Evolutionary conservation across 2,329 filamentous ascomycete species (phyloP), one percentile per base, ranked within the genome.

Genomic region (Stylonectria norvegica): DNA sequence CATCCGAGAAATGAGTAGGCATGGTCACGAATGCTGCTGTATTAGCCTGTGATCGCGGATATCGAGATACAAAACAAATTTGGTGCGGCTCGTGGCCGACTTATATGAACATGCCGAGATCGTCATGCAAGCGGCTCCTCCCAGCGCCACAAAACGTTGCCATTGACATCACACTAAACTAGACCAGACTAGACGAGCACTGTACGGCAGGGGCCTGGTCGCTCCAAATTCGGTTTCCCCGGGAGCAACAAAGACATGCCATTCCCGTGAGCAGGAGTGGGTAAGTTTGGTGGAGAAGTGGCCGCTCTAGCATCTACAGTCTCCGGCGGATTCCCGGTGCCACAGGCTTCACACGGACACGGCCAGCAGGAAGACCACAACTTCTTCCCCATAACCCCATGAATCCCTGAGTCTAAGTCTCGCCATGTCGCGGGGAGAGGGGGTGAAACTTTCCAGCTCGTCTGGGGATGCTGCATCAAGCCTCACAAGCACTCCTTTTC

Each of bases 1-100:
- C 66, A 10, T 65, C 56, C 4, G 62, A 58, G 41, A 65, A 63
- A 20, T 64, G 62, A 32, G 54, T 53, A 15, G 59, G 51, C 59
- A 63, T 63, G n/a, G 18, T 48, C 39, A 16, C 6, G 12, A 37
- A 27, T n/a, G n/a, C n/a, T n/a, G n/a, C n/a, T n/a, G 12, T 29
- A 32, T 27, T 19, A 30, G 14, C 5, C 8, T 20, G 22, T 29
- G 23, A 19, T 14, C 40, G 20, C 27, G 15, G 5, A 35, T 31
- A n/a, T 20, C 17, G 22, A 11, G 8, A 11, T 7, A 15, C 18
- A 31, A 5, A 3, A 36, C 28, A 23, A 33, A 36, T 16, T 16
- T 16, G 20, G 19, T 30, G 31, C 38, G 38, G 39, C 31, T 40
- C n/a, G 25, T 36, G 30, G 36, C 19, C 36, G 10, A 15, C 16